Conservation (phyloP, 441 rosid genomes). For the Dalechampia spathulata region DNA sequence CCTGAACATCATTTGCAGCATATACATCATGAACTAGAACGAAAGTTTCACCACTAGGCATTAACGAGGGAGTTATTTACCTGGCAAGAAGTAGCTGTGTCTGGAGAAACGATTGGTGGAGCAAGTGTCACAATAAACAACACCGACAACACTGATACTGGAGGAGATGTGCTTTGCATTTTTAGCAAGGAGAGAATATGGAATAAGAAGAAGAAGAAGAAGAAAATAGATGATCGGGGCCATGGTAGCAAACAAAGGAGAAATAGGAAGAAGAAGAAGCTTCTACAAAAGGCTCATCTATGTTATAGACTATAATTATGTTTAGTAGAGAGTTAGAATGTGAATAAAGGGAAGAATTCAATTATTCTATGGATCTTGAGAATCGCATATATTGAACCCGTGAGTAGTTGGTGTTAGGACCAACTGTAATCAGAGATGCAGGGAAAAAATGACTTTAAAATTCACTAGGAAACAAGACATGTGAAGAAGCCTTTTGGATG, state of each 20-base stretch:
- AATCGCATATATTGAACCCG: slow-evolving; percentile 34
- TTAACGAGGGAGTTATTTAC: no score
- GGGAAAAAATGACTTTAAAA: slow-evolving; percentile 22
- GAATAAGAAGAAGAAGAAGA: slow-evolving; percentile 24
- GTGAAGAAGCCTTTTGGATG: slow-evolving; percentile 59
- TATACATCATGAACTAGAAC: no score
- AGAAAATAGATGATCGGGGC: slow-evolving; percentile 25
- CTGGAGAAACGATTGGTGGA: slow-evolving; percentile 73
- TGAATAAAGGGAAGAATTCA: no score
- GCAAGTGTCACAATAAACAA: slow-evolving; percentile 86
- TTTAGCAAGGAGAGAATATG: slow-evolving; percentile 18
- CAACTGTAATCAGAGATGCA: slow-evolving; percentile 23
- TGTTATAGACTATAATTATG: no score
- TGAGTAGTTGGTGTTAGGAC: slow-evolving; percentile 42
- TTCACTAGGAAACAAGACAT: slow-evolving; percentile 78
- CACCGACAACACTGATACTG: slow-evolving; percentile 61
- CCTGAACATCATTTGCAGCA: slow-evolving; percentile 44
- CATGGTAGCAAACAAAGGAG: slow-evolving; percentile 29
- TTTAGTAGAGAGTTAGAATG: no score
- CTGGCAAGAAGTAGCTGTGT: slow-evolving; percentile 90
- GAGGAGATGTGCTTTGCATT: slow-evolving; percentile 26
- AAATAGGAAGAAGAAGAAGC: no score
- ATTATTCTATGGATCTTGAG: no score
- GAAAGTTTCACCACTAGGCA: no score
- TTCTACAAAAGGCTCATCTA: no score